Evolutionary conservation across 2,329 filamentous ascomycete species (phyloP).

Genomic region (Diaporthe helianthi): DNA sequence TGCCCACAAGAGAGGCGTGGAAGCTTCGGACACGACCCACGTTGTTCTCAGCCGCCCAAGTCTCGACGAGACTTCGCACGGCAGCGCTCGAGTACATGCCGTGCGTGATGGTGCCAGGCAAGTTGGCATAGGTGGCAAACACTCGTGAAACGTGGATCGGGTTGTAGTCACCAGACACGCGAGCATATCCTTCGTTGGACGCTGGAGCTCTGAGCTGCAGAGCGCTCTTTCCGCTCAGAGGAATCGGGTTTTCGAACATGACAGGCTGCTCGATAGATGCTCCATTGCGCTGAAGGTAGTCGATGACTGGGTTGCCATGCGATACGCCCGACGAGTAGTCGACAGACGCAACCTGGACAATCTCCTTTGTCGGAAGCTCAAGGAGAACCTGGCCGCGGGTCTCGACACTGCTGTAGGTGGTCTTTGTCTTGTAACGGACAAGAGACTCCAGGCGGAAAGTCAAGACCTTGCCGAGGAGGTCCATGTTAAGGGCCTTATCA

Average conservation of each 20-base stretch:
- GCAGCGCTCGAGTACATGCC: conserved; percentile 99
- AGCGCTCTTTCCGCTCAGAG: conserved; percentile 89
- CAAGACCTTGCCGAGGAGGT: conserved; percentile 90
- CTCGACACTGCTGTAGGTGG: conserved; percentile 88
- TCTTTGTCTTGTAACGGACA: conserved; percentile 93
- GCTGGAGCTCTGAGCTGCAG: conserved; percentile 88
- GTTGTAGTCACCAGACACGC: conserved; percentile 98
- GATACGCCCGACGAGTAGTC: conserved; percentile 86
- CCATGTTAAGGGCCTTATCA: conserved; percentile 70
- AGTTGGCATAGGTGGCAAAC: conserved; percentile 93
- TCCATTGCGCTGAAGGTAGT: conserved; percentile 92
- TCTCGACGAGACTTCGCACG: conserved; percentile 94
- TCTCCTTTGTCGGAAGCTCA: conserved; percentile 94
- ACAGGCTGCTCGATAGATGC: conserved; percentile 94
- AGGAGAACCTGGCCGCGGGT: conserved; percentile 92
- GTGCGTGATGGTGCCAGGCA: conserved; percentile 97
- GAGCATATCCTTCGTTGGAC: conserved; percentile 97
- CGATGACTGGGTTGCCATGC: conserved; percentile 94
- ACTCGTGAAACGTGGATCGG: conserved; percentile 98
- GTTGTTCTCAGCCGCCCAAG: conserved; percentile 99
- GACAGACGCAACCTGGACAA: conserved; percentile 96
- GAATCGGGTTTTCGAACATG: conserved; percentile 97
- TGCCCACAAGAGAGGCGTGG: conserved; percentile 95
- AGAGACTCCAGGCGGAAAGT: conserved; percentile 95
- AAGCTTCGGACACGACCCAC: conserved; percentile 96